A percentile compares a stretch with the other conserved stretches of the same genome.
Conservation (phyloP, 1,284 basidiomycete species). For the Malassezia yamatoensis region DNA sequence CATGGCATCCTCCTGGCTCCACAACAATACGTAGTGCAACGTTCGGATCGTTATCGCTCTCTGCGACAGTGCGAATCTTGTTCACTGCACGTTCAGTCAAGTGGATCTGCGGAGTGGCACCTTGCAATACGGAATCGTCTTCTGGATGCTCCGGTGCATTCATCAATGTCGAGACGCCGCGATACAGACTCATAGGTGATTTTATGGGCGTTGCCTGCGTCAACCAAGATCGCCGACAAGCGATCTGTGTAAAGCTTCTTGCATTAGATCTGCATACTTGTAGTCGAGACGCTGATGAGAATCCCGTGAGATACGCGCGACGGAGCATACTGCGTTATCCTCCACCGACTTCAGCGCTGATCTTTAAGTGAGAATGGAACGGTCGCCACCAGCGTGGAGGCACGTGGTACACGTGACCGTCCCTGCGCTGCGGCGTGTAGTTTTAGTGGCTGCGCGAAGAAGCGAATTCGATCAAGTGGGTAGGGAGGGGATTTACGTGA, state of each 20-base stretch:
- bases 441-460: slow-evolving; percentile 11
- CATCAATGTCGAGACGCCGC: slow-evolving; percentile 10
- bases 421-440: slow-evolving; percentile 15
- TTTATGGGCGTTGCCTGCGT: too few relatives aligned
- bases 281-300: too few relatives aligned
- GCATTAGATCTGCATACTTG: too few relatives aligned
- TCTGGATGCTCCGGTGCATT: slow-evolving; percentile 35
- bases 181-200: not conserved
- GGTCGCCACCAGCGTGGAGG: not conserved
- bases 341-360: not conserved
- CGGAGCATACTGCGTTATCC: not conserved
- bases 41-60: slow-evolving; percentile 55
- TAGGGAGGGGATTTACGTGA: too few relatives aligned
- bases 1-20: slow-evolving; percentile 82
- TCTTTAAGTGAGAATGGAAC: not conserved
- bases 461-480: not conserved
- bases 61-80: slow-evolving; percentile 28
- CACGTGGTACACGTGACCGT: slow-evolving; percentile 16
- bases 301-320: not conserved
- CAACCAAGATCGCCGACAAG: too few relatives aligned
- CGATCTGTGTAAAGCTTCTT: too few relatives aligned
- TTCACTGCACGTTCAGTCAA: slow-evolving; percentile 36
- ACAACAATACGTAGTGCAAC: slow-evolving; percentile 66
- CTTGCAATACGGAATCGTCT: slow-evolving; percentile 28
- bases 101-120: slow-evolving; percentile 28